Percentiles rank a stretch among this genome's conserved stretches.
phyloP scores from a whole-genome alignment of 2,329 filamentous ascomycete species.

The Fusarium siculi region DNA sequence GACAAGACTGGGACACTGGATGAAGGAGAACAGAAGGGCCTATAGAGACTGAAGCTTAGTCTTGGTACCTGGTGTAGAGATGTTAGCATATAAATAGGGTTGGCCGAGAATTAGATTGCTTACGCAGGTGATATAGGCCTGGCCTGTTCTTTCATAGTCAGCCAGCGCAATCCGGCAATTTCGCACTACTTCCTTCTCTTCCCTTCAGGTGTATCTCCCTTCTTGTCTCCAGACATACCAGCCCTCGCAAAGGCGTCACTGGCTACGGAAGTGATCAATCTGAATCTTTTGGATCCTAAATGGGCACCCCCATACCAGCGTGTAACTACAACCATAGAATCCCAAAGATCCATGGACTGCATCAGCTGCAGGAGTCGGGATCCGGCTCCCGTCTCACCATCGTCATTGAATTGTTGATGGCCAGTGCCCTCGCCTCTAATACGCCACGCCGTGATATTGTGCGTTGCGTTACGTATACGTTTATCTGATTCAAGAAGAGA shows the following conservation, averaged over 20 bases:
- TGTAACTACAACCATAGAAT: conserved; percentile 91
- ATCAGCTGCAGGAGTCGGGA: conserved; percentile 86
- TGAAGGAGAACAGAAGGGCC: neutral
- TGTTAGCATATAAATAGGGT: neutral
- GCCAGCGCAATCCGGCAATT: neutral
- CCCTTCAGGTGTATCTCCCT: conserved; percentile 10
- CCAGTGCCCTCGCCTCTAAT: conserved; percentile 71
- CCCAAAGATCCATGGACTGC: conserved; percentile 94
- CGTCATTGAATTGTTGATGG: conserved; percentile 94
- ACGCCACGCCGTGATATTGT: conserved; percentile 38
- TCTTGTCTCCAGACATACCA: conserved; percentile 70
- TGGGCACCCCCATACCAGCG: conserved; percentile 95
- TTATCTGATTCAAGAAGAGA: conserved; percentile 85
- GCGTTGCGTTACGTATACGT: conserved; percentile 55
- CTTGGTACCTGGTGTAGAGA: neutral
- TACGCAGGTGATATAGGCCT: neutral
- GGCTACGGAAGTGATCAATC: conserved; percentile 87
- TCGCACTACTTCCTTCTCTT: conserved; percentile 24
- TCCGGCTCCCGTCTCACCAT: conserved; percentile 93
- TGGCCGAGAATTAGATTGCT: neutral
- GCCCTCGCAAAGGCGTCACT: conserved; percentile 85
- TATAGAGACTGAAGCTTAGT: neutral
- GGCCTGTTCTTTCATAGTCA: neutral
- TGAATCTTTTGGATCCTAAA: conserved; percentile 88
- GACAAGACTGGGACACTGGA: neutral